Base-by-base conservation (phyloP, 2,329 filamentous ascomycete species). In the Aureobasidium mangrovei region DNA sequence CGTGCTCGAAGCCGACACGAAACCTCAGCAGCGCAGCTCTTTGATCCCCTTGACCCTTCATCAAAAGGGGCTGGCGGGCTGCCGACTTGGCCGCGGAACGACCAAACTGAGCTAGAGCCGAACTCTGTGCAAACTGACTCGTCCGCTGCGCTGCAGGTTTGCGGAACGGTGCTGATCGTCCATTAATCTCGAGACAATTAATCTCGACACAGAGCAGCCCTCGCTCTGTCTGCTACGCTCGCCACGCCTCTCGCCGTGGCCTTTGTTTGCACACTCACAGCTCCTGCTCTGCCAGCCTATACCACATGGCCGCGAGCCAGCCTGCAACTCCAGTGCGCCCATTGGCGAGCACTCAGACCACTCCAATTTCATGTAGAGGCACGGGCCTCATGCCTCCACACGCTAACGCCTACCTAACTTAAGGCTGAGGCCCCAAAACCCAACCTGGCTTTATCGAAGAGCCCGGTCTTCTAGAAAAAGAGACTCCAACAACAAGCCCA, bases 371-470 rank as follows among this genome's bases (percentile, higher is more conserved):
- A 10, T 7, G 32, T 35, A 40, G 7, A 40, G n/a, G 38, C n/a
- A 10, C 24, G 49, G 49, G 39, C 44, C 18, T 42, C 40, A 9
- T 6, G 27, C 31, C 49, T 44, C 49, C 49, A 53, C 40, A 44
- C 49, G 49, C 49, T 53, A 53, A 53, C 48, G 36, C 31, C 49
- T 53, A 43, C 8, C 39, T 38, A 43, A 43, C 39, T 53, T 53
- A 53, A 53, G 49, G 49, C 49, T 53, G 49, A 53, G 49, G 49
- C 39, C 40, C 49, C 38, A 53, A 53, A 33, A 27, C 8, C 41
- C 49, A 24, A 53, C 40, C 39, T 38, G 40, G 12, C 26, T 44
- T 36, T 51, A n/a, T 40, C 49, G 40, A 28, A 44, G 40, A 43
- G 32, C 32, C 49, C 40, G 36, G 40, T 53, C 39, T 53, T 53